Base-by-base conservation (phyloP, 371 early-diverging fungal genomes). In the Batrachochytrium dendrobatidis region DNA sequence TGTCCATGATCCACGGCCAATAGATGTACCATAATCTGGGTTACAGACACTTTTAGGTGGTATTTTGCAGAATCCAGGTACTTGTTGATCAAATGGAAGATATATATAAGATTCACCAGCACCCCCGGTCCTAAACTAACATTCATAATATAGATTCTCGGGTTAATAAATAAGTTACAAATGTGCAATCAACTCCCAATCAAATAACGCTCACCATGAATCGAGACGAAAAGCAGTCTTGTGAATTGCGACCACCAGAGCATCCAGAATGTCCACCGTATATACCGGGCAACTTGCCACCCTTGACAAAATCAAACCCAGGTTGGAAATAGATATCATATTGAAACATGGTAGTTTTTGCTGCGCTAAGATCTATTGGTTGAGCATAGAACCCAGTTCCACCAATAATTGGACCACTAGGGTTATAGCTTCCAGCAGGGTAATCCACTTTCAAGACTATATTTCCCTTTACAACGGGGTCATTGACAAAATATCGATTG, bases 91-190 rank as follows among this genome's bases (percentile, higher is more conserved):
- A 33, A 74, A 69, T 25, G 81, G 73, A 1, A 84, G 70, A 55
- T 85, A 85, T 22, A 82, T 77, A 55, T 86, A 86, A 17, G 81
- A 55, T 72, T 86, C 86, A 22, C 82, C 86, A 20, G 52, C 61
- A 20, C 86, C 86, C 5, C 70, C 33, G 0, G 57, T 58, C 18
- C 84, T 75, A 76, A 80, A 83, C 84, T 62, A 39, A 3, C 1
- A 28, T 4, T 10, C 26, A 29, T 10, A 33, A 26, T 28, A n/a
- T 22, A 39, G 48, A 44, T 39, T 24, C 15, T 10, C 10, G 50
- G 12, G 50, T 31, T 18, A 53, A 24, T 29, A 31, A 12, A 29
- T 17, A 18, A 18, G 10, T 10, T 7, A 12, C 7, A 30, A 53
- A 30, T 17, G 12, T 29, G 32, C 39, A 39, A 20, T 15, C 15